A percentile compares a stretch with the other conserved stretches of the same genome.
These are phyloP conservation scores for Annulohypoxylon maeteangense DNA, from an alignment of 495 filamentous ascomycete genomes.

Conservation along the genomic window DNA sequence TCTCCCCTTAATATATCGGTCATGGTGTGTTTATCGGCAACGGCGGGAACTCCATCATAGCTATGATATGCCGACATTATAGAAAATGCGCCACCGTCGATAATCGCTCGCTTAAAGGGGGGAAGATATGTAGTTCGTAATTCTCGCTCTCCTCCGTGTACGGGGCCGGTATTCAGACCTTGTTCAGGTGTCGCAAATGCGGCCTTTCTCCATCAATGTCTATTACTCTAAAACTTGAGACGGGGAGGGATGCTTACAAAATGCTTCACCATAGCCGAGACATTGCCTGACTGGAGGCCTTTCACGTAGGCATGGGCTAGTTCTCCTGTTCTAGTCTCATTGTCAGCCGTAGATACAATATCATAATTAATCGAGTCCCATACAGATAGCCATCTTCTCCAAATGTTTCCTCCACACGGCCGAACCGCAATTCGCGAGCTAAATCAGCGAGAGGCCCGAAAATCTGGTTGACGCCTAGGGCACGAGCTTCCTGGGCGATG, in stretches of 20 bases:
- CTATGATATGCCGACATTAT: conserved; percentile 77
- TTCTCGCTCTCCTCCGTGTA: conserved; percentile 75
- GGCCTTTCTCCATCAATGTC: conserved; percentile 42
- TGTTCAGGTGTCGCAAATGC: conserved; percentile 73
- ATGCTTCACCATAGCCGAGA: conserved; percentile 76
- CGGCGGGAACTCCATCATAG: conserved; percentile 73
- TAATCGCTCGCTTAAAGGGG: conserved; percentile 72
- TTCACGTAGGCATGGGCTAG: conserved; percentile 69
- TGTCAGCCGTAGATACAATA: background rate
- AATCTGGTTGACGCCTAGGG: conserved; percentile 74
- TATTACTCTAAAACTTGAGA: background rate
- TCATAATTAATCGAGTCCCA: conserved; percentile 15
- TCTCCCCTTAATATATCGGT: conserved; percentile 73
- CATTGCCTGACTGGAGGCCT: conserved; percentile 70
- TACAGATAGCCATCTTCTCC: conserved; percentile 71
- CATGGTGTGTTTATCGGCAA: conserved; percentile 68
- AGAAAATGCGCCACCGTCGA: conserved; percentile 71
- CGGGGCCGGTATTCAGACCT: conserved; percentile 74
- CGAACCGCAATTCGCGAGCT: conserved; percentile 73
- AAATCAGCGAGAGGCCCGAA: conserved; percentile 75
- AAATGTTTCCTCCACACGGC: conserved; percentile 76
- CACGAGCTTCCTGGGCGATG: conserved; percentile 69
- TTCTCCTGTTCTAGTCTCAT: conserved; percentile 52
- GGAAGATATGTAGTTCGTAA: conserved; percentile 74
- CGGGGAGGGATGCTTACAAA: conserved; percentile 55